A percentile compares a stretch with the other conserved stretches of the same genome.
Evolutionary conservation across 163 green algal genomes (phyloP).

Genomic region (Smithsoniella earleae): DNA sequence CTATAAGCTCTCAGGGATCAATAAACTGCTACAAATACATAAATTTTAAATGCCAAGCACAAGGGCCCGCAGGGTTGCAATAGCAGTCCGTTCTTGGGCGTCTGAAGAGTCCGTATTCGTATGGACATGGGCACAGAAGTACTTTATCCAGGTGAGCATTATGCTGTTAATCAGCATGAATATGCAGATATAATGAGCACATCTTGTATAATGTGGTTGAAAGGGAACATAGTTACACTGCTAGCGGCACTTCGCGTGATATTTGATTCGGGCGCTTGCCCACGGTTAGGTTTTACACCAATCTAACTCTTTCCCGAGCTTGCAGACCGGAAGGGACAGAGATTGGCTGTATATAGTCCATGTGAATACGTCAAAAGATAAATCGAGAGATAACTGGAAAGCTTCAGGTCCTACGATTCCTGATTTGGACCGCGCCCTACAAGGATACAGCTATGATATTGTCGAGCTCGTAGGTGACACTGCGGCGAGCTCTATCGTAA

Average conservation of each 20-base stretch:
- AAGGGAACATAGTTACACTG: too few relatives aligned
- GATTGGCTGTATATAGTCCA: slow-evolving; percentile 21
- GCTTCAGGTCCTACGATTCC: not conserved
- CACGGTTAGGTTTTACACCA: too few relatives aligned
- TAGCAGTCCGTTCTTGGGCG: not conserved
- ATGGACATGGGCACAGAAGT: slow-evolving; percentile 5
- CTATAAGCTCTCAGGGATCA: too few relatives aligned
- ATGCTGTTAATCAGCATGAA: too few relatives aligned
- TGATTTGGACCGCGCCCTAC: slow-evolving; percentile 19
- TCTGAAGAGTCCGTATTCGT: slow-evolving; percentile 10
- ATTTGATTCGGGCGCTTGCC: too few relatives aligned
- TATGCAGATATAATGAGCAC: too few relatives aligned
- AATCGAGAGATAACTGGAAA: not conserved
- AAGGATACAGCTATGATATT: slow-evolving; percentile 26
- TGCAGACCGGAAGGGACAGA: slow-evolving; percentile 4
- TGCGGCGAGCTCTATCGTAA: not conserved
- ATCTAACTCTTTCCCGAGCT: too few relatives aligned
- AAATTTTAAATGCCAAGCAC: not conserved
- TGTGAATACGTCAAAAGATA: not conserved
- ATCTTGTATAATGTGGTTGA: too few relatives aligned
- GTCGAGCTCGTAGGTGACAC: slow-evolving; percentile 1
- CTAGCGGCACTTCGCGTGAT: too few relatives aligned
- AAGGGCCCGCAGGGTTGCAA: not conserved
- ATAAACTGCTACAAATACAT: too few relatives aligned
- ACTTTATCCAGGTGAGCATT: not conserved